These are phyloP conservation scores for Cardamine resedifolia DNA, from an alignment of 345 rosid genomes.

Conservation along the genomic window DNA sequence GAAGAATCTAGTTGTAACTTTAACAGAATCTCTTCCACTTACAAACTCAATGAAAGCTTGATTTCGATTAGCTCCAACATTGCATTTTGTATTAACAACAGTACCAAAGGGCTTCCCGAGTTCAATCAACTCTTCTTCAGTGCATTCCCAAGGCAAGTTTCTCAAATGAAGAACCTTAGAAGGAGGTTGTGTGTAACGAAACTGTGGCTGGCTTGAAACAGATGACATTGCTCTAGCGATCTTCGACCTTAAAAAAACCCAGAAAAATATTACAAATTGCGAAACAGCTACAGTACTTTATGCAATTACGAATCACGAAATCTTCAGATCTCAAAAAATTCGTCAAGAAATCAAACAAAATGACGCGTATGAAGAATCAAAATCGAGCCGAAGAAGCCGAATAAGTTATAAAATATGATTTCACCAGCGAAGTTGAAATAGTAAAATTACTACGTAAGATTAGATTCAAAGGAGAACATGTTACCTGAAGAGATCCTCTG, in stretches of 20 bases:
- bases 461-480: background rate
- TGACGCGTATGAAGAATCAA: background rate
- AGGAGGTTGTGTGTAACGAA: slow-evolving; percentile 97
- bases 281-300: background rate
- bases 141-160: slow-evolving; percentile 99
- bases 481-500: slow-evolving; percentile 21
- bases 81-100: slow-evolving; percentile 96
- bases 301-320: background rate
- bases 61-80: slow-evolving; percentile 96
- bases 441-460: background rate
- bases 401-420: background rate
- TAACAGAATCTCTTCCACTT: slow-evolving; percentile 37
- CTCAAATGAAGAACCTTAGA: slow-evolving; percentile 98
- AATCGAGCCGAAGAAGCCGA: background rate
- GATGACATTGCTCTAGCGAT: slow-evolving; percentile 61
- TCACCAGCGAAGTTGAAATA: background rate
- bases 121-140: slow-evolving; percentile 89
- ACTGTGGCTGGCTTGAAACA: slow-evolving; percentile 95
- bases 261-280: background rate
- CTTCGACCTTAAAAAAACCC: background rate
- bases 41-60: slow-evolving; percentile 99
- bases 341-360: background rate
- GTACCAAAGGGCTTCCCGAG: slow-evolving; percentile 97
- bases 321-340: slow-evolving; percentile 6
- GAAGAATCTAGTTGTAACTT: background rate